Base-by-base conservation (phyloP, 1,139 yeast species). In the Pichia sp. region DNA sequence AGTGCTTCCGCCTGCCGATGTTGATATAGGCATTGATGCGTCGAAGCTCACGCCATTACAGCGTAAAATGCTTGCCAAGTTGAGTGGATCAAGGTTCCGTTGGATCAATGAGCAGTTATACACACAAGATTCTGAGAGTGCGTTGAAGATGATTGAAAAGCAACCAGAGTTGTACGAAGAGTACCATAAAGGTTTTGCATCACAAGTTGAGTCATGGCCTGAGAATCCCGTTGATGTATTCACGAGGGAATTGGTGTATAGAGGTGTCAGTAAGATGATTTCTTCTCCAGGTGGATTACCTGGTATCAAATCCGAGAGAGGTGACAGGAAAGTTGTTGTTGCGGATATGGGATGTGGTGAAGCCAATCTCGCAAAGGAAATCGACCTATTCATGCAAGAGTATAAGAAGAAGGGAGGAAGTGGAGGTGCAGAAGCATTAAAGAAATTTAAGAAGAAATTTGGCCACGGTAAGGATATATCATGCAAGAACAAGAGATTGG, bases 261-360 rank as follows among this genome's bases (percentile, higher is more conserved):
- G 94, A 43, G 58, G 57, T 22, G 64, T 78, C 0, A 59, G 67
- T 22, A 80, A 76, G 56, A 79, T 79, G 20, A 77, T 87, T 6
- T 85, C 82, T 58, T 95, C 96, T 0, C 96, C 97, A 2, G 97
- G 97, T 46, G 97, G 96, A 3, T 66, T 88, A 40, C 27, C 18
- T 8, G 16, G 27, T 25, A 18, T 16, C 14, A 96, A 96, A 2
- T 91, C 91, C 14, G 57, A 56, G 13, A 61, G 60, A 12, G 56
- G 51, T 17, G 30, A 38, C 5, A 66, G 65, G 44, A 63, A 62
- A 28, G 78, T 87, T 26, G 86, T 82, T 2, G 72, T 91, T 38
- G 96, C 97, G 0, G 98, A 91, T 62, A 87, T 91, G 96, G 98
- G 98, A 11, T 91, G 98, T 60, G 98, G 98, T 34, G 98, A 91